Evolutionary conservation across 2,329 filamentous ascomycete genomes (phyloP).

Genomic region (Ilyonectria destructans): DNA sequence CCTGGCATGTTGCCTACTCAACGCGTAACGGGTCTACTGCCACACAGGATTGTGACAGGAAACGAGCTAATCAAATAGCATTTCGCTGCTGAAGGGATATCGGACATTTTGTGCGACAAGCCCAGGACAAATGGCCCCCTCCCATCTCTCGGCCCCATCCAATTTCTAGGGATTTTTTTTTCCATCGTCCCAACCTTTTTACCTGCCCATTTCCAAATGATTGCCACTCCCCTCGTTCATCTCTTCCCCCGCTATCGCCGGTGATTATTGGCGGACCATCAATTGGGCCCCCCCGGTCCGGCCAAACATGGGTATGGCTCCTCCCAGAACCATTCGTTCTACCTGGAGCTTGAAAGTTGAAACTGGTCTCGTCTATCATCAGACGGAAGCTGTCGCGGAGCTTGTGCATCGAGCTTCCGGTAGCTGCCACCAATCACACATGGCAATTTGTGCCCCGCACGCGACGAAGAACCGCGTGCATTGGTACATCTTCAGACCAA

Average conservation of each 20-base stretch:
- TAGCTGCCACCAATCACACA: conserved; percentile 43
- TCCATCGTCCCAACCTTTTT: conserved; percentile 4
- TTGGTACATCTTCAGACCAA: background rate
- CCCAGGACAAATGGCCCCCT: conserved; percentile 12
- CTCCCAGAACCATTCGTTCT: conserved; percentile 31
- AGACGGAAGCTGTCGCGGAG: conserved; percentile 31
- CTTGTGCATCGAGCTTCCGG: conserved; percentile 32
- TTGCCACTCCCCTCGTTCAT: conserved; percentile 20
- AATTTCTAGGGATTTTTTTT: conserved; percentile 10
- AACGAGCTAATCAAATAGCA: conserved; percentile 15
- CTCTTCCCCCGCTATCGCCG: conserved; percentile 19
- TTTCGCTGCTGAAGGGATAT: conserved; percentile 16
- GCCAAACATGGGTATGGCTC: conserved; percentile 24
- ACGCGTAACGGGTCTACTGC: conserved; percentile 18
- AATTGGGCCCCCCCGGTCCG: conserved; percentile 11
- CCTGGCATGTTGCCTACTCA: conserved; percentile 27
- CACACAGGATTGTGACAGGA: conserved; percentile 5
- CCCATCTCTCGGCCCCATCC: conserved; percentile 14
- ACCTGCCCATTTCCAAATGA: conserved; percentile 28
- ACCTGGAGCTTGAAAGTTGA: conserved; percentile 33
- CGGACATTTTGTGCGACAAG: conserved; percentile 20
- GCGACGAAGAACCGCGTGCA: conserved; percentile 19
- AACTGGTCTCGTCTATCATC: conserved; percentile 36
- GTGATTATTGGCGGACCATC: conserved; percentile 14
- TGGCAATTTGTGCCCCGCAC: conserved; percentile 33